Base-by-base conservation (phyloP, 2,329 filamentous ascomycete species). In the Colletotrichum incanum region DNA sequence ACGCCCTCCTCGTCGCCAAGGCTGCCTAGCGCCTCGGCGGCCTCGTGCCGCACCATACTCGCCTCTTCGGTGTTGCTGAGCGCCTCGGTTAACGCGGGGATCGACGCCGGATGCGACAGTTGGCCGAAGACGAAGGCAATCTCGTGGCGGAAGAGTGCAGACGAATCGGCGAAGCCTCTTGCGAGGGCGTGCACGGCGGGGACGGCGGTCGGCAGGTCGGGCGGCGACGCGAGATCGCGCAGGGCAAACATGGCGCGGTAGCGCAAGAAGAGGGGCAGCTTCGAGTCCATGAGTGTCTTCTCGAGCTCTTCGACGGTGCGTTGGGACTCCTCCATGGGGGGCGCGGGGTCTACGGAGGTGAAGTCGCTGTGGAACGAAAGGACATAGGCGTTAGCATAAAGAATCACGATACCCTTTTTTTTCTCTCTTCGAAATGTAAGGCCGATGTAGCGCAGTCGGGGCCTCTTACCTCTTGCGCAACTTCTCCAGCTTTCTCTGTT, bases 191-290 rank as follows among this genome's bases (percentile, higher is more conserved):
- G 89, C 65, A 99, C 90, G 23, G 96, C 96, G n/a, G 94, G 93
- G 20, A 94, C 90, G 8, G 96, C 95, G 2, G 95, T 98, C 2
- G 95, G 93, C 54, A 97, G 91, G 79, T 97, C 93, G 12, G 96
- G 95, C 20, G 96, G 96, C 5, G 95, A 98, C 28, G 95, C 95
- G 64, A 99, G 91, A 82, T 99, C 96, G 79, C 96, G 93, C 64
- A 99, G 91, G 71, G 94, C 94, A 80, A 99, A 99, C 96, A 99
- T 99, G 81, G 96, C 96, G 78, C 96, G 92, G 85, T 99, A 99
- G 80, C 96, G 92, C 80, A 94, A 86, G 87, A 99, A 99, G 16
- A 99, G 90, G 31, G 95, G 94, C 60, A 92, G 85, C 6, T 86
- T 89, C 7, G 93, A 92, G 82, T 98, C 92, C 82, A 98, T 91